Percentiles rank a stretch among this genome's conserved stretches.
Evolutionary conservation across 345 rosid genomes (phyloP).

Genomic region (Linum usitatissimum): DNA sequence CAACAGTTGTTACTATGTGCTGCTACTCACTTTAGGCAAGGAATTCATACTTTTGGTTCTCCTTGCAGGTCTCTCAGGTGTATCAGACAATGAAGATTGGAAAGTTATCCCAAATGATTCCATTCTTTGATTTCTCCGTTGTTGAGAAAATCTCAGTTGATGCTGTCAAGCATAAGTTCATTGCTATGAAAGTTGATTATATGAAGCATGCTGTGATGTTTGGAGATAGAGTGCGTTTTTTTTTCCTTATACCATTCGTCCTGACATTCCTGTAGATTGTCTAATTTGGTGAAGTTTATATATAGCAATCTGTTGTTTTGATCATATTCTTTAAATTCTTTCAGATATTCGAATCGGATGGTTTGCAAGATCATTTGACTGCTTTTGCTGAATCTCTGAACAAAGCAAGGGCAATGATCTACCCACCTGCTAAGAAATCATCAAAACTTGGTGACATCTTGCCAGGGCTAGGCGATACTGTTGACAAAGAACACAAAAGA

Average conservation of each 20-base stretch:
- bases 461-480: conserved; percentile 62
- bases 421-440: conserved; percentile 52
- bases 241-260: too few relatives aligned
- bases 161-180: conserved; percentile 70
- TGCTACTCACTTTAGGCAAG: not conserved
- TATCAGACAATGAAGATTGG: conserved; percentile 77
- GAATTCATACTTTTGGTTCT: conserved; percentile 1
- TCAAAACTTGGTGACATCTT: conserved; percentile 68
- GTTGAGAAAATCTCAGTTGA: conserved; percentile 93
- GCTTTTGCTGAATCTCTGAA: conserved; percentile 65
- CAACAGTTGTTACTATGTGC: too few relatives aligned
- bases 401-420: conserved; percentile 64
- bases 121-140: conserved; percentile 66
- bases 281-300: not conserved
- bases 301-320: not conserved
- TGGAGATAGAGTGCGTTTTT: conserved; percentile 48
- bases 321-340: not conserved
- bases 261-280: not conserved
- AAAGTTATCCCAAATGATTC: conserved; percentile 71
- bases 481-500: conserved; percentile 85
- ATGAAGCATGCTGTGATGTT: conserved; percentile 63
- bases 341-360: conserved; percentile 87
- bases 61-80: conserved; percentile 74
- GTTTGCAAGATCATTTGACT: conserved; percentile 58
- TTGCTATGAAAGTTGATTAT: conserved; percentile 84